These are phyloP conservation scores for Cyberlindnera mycetangii DNA, from an alignment of 805 yeast species.

Conservation along the genomic window DNA sequence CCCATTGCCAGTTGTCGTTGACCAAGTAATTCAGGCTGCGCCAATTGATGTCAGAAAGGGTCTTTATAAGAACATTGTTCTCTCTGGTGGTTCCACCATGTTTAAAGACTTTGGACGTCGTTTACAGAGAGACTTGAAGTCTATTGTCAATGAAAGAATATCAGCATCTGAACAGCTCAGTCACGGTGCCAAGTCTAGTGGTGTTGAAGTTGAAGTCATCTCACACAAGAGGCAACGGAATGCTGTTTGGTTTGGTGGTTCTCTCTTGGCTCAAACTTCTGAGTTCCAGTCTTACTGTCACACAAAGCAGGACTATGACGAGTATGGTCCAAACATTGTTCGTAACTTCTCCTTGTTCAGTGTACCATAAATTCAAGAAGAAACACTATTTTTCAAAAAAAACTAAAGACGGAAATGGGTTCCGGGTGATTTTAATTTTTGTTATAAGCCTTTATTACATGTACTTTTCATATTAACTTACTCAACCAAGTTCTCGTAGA, in stretches of 20 bases:
- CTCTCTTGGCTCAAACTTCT: conserved; percentile 92
- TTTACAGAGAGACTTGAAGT: conserved; percentile 89
- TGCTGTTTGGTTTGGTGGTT: conserved; percentile 99
- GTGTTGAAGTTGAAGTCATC: conserved; percentile 95
- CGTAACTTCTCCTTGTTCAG: conserved; percentile 94
- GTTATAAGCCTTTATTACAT: neutral
- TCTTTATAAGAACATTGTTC: conserved; percentile 89
- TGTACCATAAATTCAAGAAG: conserved; percentile 52
- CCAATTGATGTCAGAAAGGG: conserved; percentile 99
- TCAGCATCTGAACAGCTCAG: conserved; percentile 73
- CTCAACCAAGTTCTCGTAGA: conserved; percentile 16
- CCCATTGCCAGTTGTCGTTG: conserved; percentile 95
- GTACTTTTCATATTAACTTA: neutral
- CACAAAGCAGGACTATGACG: conserved; percentile 96
- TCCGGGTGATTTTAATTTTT: neutral
- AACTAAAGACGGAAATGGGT: neutral
- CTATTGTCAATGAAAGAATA: conserved; percentile 85
- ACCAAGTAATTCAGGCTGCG: conserved; percentile 88
- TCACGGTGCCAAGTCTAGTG: conserved; percentile 65
- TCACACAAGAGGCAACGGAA: conserved; percentile 96
- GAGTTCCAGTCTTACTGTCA: conserved; percentile 96
- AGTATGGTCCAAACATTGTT: conserved; percentile 95
- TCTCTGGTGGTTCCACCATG: conserved; percentile 98
- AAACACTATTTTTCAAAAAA: neutral
- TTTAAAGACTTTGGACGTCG: conserved; percentile 97